Evolutionary conservation across 805 yeast species (phyloP).

Genomic region (Hanseniaspora guilliermondii): DNA sequence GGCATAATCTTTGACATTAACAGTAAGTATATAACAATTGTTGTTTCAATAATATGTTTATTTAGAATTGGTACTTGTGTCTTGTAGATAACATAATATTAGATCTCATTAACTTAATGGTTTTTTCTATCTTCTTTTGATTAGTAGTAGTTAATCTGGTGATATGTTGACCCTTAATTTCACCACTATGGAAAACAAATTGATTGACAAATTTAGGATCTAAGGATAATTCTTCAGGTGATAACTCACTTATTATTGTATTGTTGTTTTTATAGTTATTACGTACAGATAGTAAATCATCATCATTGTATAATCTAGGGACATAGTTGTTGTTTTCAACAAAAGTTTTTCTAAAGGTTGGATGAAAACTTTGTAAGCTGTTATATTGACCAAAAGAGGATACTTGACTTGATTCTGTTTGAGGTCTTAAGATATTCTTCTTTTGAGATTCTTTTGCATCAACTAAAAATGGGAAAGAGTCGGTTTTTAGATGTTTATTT

Average conservation of each 20-base stretch:
- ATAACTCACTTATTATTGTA: not conserved
- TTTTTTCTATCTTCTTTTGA: not conserved
- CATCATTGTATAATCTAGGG: not conserved
- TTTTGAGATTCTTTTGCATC: not conserved
- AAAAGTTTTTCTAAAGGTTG: not conserved
- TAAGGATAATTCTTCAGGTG: not conserved
- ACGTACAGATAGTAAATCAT: not conserved
- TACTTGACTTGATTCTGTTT: not conserved
- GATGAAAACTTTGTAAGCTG: not conserved
- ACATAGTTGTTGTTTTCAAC: not conserved
- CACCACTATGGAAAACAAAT: slow-evolving; percentile 9
- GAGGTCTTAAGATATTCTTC: not conserved
- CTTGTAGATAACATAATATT: slow-evolving; percentile 5
- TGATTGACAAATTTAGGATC: slow-evolving; percentile 3
- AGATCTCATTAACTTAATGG: not conserved
- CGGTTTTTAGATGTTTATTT: not conserved
- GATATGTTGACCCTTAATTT: slow-evolving; percentile 5
- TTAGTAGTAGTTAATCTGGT: slow-evolving; percentile 1
- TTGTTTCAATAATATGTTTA: no score
- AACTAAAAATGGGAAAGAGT: not conserved
- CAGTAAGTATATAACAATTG: not conserved
- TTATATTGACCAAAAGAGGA: not conserved
- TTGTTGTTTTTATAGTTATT: not conserved
- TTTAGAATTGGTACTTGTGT: slow-evolving; percentile 3
- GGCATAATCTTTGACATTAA: not conserved